Base-by-base conservation (phyloP, 2,329 filamentous ascomycete species). In the Phaeosphaeria sp. region DNA sequence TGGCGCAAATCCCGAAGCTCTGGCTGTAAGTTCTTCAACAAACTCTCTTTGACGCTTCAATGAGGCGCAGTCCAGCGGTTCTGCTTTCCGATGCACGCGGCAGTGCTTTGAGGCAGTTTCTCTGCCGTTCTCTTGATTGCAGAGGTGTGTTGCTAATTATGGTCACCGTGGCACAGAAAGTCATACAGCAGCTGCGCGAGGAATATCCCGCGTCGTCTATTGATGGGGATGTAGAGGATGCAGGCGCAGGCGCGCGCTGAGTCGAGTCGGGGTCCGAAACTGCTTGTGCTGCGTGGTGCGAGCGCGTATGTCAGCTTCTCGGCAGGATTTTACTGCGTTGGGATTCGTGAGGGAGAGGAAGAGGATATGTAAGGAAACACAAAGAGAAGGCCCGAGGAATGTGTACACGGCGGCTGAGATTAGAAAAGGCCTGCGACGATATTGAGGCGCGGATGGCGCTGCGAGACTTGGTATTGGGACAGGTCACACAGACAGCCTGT, bases 1-100 rank as follows among this genome's bases (percentile, higher is more conserved):
- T 73, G 95, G 95, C 15, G 92, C 98, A 27, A 97, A 97, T 74
- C 95, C 95, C 0, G 94, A 98, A 76, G 95, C 94, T 1, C 82
- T 99, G 30, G 93, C 94, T 22, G 95, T 98, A 84, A 73, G 92
- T 81, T 40, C 30, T 36, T 47, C n/a, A 18, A 22, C 27, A 18
- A 49, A n/a, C 21, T 13, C 39, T n/a, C 44, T 25, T 30, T 43
- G 40, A 43, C 42, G 24, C 53, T 25, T 11, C 21, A 45, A 1
- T 45, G 56, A 48, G 55, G 58, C 57, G 59, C 49, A 61, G 49
- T 49, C 49, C 54, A 49, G 27, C 49, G 56, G 27, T 51, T 36
- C 51, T 49, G 52, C 56, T 54, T 45, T 11, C 36, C 36, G 36
- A 39, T 20, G 24, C 60, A 55, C 64, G 57, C 59, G 59, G 59